Base-by-base conservation (phyloP, 1,139 yeast genomes). In the Fermentozyma sake region DNA sequence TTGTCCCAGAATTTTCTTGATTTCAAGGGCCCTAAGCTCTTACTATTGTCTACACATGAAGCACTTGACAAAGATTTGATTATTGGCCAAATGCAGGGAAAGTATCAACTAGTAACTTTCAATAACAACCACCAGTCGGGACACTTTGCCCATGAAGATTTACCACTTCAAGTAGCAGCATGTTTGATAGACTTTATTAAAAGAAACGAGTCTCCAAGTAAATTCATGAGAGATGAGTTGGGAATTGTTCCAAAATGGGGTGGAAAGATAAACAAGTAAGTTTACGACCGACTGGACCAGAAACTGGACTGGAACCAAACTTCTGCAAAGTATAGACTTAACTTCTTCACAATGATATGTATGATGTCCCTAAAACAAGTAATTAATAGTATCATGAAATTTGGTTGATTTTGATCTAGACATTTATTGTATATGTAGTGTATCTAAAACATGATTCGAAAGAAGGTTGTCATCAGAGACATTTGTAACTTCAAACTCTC, bases 21-120 rank as follows among this genome's bases (percentile, higher is more conserved):
- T 41, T 12, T 54, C 68, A 28, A 57, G 51, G 69, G 82, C 1
- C 78, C 91, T 1, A 81, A 86, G 44, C 46, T 91, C 30, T 64
- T 91, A 24, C 68, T 91, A 1, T 57, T 91, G n/a, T 94, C 97
- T 0, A 95, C 95, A 4, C 84, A 89, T 33, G 96, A 91, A 46
- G 76, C 85, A 7, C 62, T 93, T 16, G 98, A 93, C 54, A 86
- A 81, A 38, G 72, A 73, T 24, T 61, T 91, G 22, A 86, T 87
- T 51, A 79, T 91, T 32, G 98, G 96, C 1, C 98, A 93, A 55
- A 91, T 91, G 98, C 97, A 89, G 56, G 93, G 94, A 0, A 86
- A 84, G 48, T 91, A 82, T 52, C 98, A 91, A 53, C 66, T 91
- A 25, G 78, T 85, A 10, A 94, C 87, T 4, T 81, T 87, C 52